Evolutionary conservation across 2,329 filamentous ascomycete genomes (phyloP), one percentile per base, ranked within the genome.

Genomic region (Ceratocystis ficicola): DNA sequence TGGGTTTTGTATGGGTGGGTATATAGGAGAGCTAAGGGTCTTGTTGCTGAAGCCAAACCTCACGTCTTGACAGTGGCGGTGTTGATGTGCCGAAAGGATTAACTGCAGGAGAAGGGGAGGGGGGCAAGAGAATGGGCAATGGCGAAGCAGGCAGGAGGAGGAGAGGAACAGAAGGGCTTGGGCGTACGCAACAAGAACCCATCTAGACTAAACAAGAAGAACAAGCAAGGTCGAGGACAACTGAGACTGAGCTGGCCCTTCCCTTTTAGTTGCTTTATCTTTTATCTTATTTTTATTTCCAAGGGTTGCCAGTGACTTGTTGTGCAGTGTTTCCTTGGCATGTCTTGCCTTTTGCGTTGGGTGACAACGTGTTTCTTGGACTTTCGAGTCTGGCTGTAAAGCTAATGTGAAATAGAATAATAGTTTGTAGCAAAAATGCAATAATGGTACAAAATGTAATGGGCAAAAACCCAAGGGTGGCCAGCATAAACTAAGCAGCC

Each of bases 281-380:
- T 10, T 20, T 7, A 48, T 48, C 20, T 55, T 55, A 4, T 15
- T 15, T 55, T 55, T 55, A 3, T 30, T 55, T 15, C 25, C 46
- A 12, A 25, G 50, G 50, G 50, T 15, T 30, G 28, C 10, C 17
- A 4, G 25, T 57, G 52, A 52, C 28, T n/a, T 57, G 52, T 32
- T 57, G 52, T 57, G 48, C 28, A 57, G 52, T 57, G 28, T 30
- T 57, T 57, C 52, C 52, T 57, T 57, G 52, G 52, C 52, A 57
- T 57, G 52, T 57, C 52, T 57, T 57, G 52, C 52, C 52, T 57
- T 57, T 57, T 57, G 52, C 52, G 28, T 57, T 57, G 52, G 52
- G 52, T 57, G 52, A 57, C 52, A 28, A 57, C 52, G 52, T 57
- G 52, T 57, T 32, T 32, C 52, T 52, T 52, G 48, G 48, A 12